These are phyloP conservation scores for Nakazawaea wyomingensis DNA, from an alignment of 805 yeast species.

Conservation along the genomic window DNA sequence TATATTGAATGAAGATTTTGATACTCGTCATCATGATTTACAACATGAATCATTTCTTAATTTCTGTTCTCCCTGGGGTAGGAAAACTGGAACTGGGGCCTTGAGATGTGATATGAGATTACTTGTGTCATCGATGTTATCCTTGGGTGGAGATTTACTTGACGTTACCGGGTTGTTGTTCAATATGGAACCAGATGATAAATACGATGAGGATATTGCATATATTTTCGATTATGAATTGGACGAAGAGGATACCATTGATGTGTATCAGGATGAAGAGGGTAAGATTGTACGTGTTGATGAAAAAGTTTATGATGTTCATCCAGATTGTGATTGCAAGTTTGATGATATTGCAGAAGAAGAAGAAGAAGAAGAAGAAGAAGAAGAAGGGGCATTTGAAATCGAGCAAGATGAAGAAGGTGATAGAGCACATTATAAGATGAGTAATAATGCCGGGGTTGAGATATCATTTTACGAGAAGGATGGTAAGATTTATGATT, in stretches of 20 bases:
- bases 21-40: conserved; percentile 45
- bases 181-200: conserved; percentile 55
- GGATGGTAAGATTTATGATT: conserved; percentile 4
- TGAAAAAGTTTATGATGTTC: conserved; percentile 24
- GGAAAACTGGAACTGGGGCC: conserved; percentile 57
- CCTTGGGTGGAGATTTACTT: conserved; percentile 39
- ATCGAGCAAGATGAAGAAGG: conserved; percentile 7
- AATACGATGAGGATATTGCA: conserved; percentile 62
- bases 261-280: conserved; percentile 21
- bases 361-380: conserved; percentile 13
- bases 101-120: conserved; percentile 53
- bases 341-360: conserved; percentile 28
- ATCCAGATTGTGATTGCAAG: conserved; percentile 33
- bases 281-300: conserved; percentile 22
- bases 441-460: background rate
- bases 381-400: conserved; percentile 14
- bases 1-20: conserved; percentile 46
- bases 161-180: conserved; percentile 50
- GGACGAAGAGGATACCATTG: conserved; percentile 26
- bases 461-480: conserved; percentile 6
- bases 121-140: conserved; percentile 50
- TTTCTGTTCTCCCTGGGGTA: conserved; percentile 63
- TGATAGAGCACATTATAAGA: conserved; percentile 1
- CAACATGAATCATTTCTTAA: conserved; percentile 52
- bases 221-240: conserved; percentile 57